Conservation (phyloP, 768 basidiomycete species). For the Amanita polypyramis region DNA sequence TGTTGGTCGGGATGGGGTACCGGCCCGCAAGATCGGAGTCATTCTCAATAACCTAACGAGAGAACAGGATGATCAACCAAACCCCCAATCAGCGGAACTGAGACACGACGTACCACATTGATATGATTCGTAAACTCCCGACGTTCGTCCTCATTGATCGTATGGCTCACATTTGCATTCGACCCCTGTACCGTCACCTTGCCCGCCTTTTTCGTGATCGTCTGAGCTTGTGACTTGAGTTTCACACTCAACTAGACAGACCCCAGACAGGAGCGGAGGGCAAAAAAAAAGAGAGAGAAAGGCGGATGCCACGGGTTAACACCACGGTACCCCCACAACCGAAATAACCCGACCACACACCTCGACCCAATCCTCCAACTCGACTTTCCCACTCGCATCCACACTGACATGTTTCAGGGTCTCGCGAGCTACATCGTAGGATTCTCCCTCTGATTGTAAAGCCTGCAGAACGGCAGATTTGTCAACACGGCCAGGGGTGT, state of each 20-base stretch:
- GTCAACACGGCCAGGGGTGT: conserved; percentile 73
- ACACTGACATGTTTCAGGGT: conserved; percentile 90
- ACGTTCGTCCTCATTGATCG: conserved; percentile 94
- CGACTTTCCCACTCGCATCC: conserved; percentile 92
- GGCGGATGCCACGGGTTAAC: too few species aligned
- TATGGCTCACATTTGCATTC: conserved; percentile 92
- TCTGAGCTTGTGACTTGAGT: conserved; percentile 42
- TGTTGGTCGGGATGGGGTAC: conserved; percentile 88
- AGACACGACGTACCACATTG: conserved; percentile 59
- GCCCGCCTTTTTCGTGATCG: conserved; percentile 59
- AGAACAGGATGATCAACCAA: background rate
- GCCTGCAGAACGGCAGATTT: conserved; percentile 75
- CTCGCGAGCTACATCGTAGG: conserved; percentile 83
- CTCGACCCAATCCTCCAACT: conserved; percentile 98
- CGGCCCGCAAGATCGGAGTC: conserved; percentile 77
- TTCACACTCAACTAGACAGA: conserved; percentile 65
- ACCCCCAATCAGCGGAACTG: background rate
- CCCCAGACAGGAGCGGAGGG: background rate
- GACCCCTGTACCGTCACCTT: conserved; percentile 93
- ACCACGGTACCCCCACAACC: conserved; percentile 12
- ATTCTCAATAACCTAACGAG: conserved; percentile 72
- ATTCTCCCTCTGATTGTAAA: conserved; percentile 71
- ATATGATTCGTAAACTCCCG: conserved; percentile 98
- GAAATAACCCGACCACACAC: conserved; percentile 29
- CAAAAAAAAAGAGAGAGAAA: background rate